Base-by-base conservation (phyloP, 768 basidiomycete genomes). In the Lyophyllum decastes region DNA sequence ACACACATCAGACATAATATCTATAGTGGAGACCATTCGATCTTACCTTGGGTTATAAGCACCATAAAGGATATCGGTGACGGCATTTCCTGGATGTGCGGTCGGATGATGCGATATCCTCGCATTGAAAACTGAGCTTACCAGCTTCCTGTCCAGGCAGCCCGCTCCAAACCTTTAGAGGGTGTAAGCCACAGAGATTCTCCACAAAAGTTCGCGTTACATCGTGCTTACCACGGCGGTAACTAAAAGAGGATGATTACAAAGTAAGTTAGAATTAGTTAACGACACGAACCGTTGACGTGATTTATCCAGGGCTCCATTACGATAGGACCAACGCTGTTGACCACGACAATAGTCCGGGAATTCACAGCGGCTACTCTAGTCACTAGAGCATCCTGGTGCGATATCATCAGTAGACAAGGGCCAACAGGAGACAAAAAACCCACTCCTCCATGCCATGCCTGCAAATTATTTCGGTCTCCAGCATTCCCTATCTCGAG, bases 81-180 rank as follows among this genome's bases (percentile, higher is more conserved):
- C 65, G 14, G 77, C 68, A 61, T 87, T 86, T 2, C 86, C 86
- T 77, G 30, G 63, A 52, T 54, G 67, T 64, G 14, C 11, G 38
- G 30, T 24, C 9, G 22, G 34, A 8, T 21, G 30, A 24, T 40
- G 11, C 12, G 21, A 24, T 10, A 26, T 57, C 24, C n/a, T n/a
- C 4, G 16, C 21, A 30, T 11, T 2, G 27, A 1, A 19, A 11
- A 48, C 10, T 14, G 49, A 38, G 49, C 71, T 47, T 27, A 74
- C 86, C 86, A 48, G 82, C 80, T 76, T 89, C 85, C 69, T 86
- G 83, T 12, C 85, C 86, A n/a, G 78, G 81, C 21, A 84, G 62
- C 48, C 85, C 84, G 56, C 77, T 79, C 79, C 78, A 79, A 16
- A 86, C 75, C 77, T 75, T 49, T 24, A 41, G 47, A 48, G 24